A percentile compares a stretch with the other conserved stretches of the same genome.
phyloP scores from a whole-genome alignment of 768 basidiomycete genomes.

The Solioccasus polychromus region DNA sequence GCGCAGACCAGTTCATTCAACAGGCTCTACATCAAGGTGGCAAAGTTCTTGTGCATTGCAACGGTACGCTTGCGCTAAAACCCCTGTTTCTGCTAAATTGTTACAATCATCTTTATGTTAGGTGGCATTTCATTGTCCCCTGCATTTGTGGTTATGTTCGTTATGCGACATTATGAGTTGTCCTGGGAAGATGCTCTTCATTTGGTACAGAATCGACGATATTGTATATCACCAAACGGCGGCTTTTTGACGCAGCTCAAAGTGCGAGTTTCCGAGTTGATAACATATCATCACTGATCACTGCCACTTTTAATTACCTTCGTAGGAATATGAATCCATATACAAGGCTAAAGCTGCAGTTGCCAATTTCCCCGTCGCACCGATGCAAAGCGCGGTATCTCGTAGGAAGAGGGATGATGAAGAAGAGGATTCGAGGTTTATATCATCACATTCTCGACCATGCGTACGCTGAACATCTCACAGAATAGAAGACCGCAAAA shows the following conservation, averaged over 20 bases:
- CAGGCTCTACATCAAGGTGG: slow-evolving; percentile 56
- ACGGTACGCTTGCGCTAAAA: slow-evolving; percentile 48
- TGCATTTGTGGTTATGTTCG: slow-evolving; percentile 90
- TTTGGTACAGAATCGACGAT: slow-evolving; percentile 84
- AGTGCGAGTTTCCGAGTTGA: slow-evolving; percentile 38
- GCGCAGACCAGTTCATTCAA: slow-evolving; percentile 77
- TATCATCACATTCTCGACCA: background rate
- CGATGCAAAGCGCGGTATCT: slow-evolving; percentile 41
- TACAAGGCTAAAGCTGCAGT: slow-evolving; percentile 77
- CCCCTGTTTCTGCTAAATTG: background rate
- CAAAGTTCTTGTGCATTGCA: slow-evolving; percentile 85
- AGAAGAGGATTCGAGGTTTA: slow-evolving; percentile 55
- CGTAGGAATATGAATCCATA: slow-evolving; percentile 90
- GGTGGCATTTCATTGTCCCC: slow-evolving; percentile 88
- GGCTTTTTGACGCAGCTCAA: slow-evolving; percentile 93
- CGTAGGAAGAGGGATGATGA: slow-evolving; percentile 74
- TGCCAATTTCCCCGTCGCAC: slow-evolving; percentile 49
- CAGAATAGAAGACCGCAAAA: slow-evolving; percentile 45
- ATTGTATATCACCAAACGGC: slow-evolving; percentile 90
- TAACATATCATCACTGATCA: background rate
- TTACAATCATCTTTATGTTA: slow-evolving; percentile 25
- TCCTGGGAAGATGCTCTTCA: slow-evolving; percentile 89
- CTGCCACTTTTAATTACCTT: slow-evolving; percentile 1
- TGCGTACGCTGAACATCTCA: background rate
- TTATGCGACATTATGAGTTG: slow-evolving; percentile 79